These are phyloP conservation scores for Suillus subalutaceus DNA, from an alignment of 768 basidiomycete genomes.

Conservation along the genomic window DNA sequence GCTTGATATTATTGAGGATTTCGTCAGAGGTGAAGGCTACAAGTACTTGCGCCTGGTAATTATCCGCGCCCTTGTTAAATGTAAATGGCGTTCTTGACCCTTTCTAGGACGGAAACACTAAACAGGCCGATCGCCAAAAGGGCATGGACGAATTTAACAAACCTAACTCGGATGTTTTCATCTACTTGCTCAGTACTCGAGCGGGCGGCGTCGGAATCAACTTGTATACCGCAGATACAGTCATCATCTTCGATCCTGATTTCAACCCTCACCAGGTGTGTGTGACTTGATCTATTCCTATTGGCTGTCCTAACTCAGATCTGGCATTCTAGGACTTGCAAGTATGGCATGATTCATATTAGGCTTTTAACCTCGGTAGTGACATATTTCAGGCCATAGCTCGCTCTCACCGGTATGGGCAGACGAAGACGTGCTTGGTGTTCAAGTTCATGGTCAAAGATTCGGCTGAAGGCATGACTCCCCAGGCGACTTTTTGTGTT, in stretches of 20 bases:
- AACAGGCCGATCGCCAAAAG: slow-evolving; percentile 84
- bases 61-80: slow-evolving; percentile 12
- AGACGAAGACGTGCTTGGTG: slow-evolving; percentile 90
- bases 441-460: slow-evolving; percentile 97
- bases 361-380: slow-evolving; percentile 8
- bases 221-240: slow-evolving; percentile 89
- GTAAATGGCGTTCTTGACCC: slow-evolving; percentile 12
- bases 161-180: slow-evolving; percentile 82
- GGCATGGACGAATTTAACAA: slow-evolving; percentile 95
- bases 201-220: slow-evolving; percentile 96
- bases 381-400: slow-evolving; percentile 77
- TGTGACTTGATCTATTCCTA: slow-evolving; percentile 10
- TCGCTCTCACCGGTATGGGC: slow-evolving; percentile 92
- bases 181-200: slow-evolving; percentile 90
- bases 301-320: slow-evolving; percentile 15
- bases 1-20: slow-evolving; percentile 87
- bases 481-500: background rate
- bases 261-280: slow-evolving; percentile 95
- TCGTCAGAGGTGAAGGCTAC: slow-evolving; percentile 76
- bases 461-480: slow-evolving; percentile 76
- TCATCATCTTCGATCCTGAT: slow-evolving; percentile 93
- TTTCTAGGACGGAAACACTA: slow-evolving; percentile 84
- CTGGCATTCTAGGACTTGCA: slow-evolving; percentile 72
- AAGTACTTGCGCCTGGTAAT: slow-evolving; percentile 78
- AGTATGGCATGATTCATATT: slow-evolving; percentile 46